Percentiles rank a stretch among this genome's conserved stretches.
These are phyloP conservation scores for Periglandula ipomoeae DNA, from an alignment of 2,329 filamentous ascomycete species.

Conservation along the genomic window DNA sequence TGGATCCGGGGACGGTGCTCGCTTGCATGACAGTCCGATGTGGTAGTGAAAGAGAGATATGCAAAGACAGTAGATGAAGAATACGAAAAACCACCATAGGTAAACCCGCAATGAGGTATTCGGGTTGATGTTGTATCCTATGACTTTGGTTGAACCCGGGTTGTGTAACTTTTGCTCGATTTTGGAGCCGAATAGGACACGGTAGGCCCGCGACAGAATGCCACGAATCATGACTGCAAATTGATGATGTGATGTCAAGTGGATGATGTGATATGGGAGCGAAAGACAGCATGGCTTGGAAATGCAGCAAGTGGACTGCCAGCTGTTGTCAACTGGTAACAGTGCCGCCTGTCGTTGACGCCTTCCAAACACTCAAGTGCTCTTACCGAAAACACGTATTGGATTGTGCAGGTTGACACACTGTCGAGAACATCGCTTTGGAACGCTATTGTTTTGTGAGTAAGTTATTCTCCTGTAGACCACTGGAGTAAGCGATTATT, in stretches of 20 bases:
- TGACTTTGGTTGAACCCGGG: slow-evolving; percentile 9
- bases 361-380: no score
- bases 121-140: slow-evolving; percentile 11
- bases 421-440: no score
- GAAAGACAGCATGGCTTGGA: neutral
- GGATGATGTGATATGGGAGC: neutral
- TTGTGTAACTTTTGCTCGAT: slow-evolving; percentile 15
- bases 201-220: neutral
- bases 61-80: slow-evolving; percentile 8
- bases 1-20: neutral
- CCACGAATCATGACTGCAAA: neutral
- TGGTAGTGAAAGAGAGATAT: slow-evolving; percentile 8
- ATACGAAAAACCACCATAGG: slow-evolving; percentile 2
- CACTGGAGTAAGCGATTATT: no score
- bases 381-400: no score
- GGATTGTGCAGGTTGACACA: no score
- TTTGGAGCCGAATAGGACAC: slow-evolving; percentile 11
- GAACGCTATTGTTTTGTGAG: no score
- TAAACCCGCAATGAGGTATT: neutral
- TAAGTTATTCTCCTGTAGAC: no score
- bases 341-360: no score
- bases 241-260: neutral
- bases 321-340: no score
- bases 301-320: no score
- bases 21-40: neutral